A percentile compares a stretch with the other conserved stretches of the same genome.
Evolutionary conservation across 2,329 filamentous ascomycete genomes (phyloP).

Genomic region (Sarocladium oryzae): DNA sequence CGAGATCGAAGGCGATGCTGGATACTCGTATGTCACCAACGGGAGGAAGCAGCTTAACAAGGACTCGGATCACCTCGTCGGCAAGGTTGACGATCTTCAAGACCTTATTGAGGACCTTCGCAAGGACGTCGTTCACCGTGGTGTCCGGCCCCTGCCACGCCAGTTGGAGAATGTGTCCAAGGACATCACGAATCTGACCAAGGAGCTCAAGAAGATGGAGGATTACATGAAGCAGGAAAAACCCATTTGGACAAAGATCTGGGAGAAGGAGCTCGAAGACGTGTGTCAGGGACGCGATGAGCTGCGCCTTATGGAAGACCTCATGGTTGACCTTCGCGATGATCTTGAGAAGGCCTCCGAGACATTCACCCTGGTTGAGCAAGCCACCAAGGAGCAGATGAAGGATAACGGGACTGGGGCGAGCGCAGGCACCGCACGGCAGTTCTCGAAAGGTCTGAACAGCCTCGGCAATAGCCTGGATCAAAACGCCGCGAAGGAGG

Average conservation of each 20-base stretch:
- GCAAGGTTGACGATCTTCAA: slow-evolving; percentile 92
- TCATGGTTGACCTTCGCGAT: slow-evolving; percentile 85
- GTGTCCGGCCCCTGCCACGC: slow-evolving; percentile 82
- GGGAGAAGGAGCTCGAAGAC: slow-evolving; percentile 94
- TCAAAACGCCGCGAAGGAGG: slow-evolving; percentile 79
- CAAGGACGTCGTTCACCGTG: slow-evolving; percentile 91
- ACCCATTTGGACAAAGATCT: slow-evolving; percentile 97
- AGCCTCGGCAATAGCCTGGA: slow-evolving; percentile 54
- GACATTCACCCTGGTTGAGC: slow-evolving; percentile 91
- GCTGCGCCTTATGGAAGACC: slow-evolving; percentile 91
- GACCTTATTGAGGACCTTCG: slow-evolving; percentile 93
- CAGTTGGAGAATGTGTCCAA: slow-evolving; percentile 86
- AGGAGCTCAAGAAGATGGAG: slow-evolving; percentile 90
- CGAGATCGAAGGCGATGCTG: slow-evolving; percentile 67
- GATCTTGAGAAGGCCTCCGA: slow-evolving; percentile 91
- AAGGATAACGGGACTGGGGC: slow-evolving; percentile 57
- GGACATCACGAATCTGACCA: slow-evolving; percentile 73
- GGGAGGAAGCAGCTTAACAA: slow-evolving; percentile 82
- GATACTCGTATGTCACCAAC: slow-evolving; percentile 74
- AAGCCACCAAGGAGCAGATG: slow-evolving; percentile 97
- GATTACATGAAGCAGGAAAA: slow-evolving; percentile 89
- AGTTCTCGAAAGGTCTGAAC: slow-evolving; percentile 48
- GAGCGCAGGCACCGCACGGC: slow-evolving; percentile 44
- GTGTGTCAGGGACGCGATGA: slow-evolving; percentile 95
- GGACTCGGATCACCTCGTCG: slow-evolving; percentile 86